Evolutionary conservation across 192 early-diverging fungal species (phyloP), one percentile per base, ranked within the genome.

Genomic region (Coemansia sp.): DNA sequence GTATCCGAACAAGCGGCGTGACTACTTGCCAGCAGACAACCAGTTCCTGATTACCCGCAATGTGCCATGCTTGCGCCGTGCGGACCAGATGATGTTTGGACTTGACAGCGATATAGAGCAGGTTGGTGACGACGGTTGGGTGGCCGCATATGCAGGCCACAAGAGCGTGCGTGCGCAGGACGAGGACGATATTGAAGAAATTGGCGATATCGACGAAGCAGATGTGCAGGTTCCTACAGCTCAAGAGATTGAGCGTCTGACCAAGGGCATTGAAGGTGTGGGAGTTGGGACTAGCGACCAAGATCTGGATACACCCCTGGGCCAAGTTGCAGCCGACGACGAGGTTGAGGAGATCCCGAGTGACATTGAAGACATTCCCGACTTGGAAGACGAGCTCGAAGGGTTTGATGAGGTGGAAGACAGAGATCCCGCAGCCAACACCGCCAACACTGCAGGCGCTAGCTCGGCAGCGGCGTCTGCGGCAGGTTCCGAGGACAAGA

Each of bases 11-110:
- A 98, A 98, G 83, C 87, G 86, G 47, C 84, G 91, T 61, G 91
- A 92, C 59, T 94, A 93, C 72, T 72, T 95, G 57, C 86, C 86
- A 7, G 78, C 82, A 19, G 91, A 96, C 75, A 94, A 95, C 83
- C 94, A 96, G 72, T 98, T 94, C 70, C 82, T 99, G 69, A 90
- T 96, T 31, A 99, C 96, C 29, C 84, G 92, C 65, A 96, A 95
- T 74, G 91, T 99, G 4, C 96, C 96, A 1, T 99, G 93, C 71
- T 75, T 95, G 66, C 86, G 88, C 26, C 86, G 96, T 86, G 92
- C 82, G 4, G 74, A 76, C 52, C 73, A 75, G 57, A 82, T 82
- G 74, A 45, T 65, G 17, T 60, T 68, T 52, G 79, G 74, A 3
- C 50, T 75, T 31, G 70, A 72, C 55, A 70, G 71, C 21, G 83